Conservation (phyloP, 192 early-diverging fungal genomes). For the Chytriomyces sp. region DNA sequence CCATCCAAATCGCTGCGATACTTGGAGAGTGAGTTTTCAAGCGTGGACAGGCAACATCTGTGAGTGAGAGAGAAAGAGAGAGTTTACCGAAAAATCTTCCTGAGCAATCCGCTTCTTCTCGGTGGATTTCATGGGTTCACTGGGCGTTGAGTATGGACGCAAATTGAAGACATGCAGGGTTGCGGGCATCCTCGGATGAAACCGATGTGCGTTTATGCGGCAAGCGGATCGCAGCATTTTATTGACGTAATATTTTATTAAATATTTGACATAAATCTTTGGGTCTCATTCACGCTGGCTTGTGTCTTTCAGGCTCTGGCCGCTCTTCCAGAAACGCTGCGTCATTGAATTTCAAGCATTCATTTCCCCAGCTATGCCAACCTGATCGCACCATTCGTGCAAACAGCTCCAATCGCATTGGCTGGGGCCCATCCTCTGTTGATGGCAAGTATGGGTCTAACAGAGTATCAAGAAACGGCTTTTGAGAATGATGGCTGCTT, state of each 20-base stretch:
- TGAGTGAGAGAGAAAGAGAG: background rate
- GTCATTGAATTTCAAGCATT: constrained; percentile 66
- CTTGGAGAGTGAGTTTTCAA: background rate
- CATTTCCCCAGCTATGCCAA: constrained; percentile 75
- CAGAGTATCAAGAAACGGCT: constrained; percentile 63
- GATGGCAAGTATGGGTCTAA: constrained; percentile 32
- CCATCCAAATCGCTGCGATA: constrained; percentile 37
- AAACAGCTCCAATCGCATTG: constrained; percentile 64
- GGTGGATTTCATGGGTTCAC: background rate
- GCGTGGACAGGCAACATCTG: background rate
- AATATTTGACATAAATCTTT: background rate
- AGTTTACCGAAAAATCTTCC: constrained; percentile 32
- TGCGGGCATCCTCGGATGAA: too few relatives aligned
- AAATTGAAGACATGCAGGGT: too few relatives aligned
- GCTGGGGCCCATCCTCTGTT: constrained; percentile 6
- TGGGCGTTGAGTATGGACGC: too few relatives aligned
- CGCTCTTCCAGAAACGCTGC: constrained; percentile 30
- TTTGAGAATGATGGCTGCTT: constrained; percentile 61
- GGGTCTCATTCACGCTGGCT: background rate
- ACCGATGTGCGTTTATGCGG: too few relatives aligned
- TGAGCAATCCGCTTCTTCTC: background rate
- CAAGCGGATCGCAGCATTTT: too few relatives aligned
- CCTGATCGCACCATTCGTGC: constrained; percentile 62
- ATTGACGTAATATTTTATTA: too few relatives aligned
- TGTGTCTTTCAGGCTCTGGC: too few relatives aligned